Conservation (phyloP, 306 rosid genomes). For the Glycyrrhiza uralensis region DNA sequence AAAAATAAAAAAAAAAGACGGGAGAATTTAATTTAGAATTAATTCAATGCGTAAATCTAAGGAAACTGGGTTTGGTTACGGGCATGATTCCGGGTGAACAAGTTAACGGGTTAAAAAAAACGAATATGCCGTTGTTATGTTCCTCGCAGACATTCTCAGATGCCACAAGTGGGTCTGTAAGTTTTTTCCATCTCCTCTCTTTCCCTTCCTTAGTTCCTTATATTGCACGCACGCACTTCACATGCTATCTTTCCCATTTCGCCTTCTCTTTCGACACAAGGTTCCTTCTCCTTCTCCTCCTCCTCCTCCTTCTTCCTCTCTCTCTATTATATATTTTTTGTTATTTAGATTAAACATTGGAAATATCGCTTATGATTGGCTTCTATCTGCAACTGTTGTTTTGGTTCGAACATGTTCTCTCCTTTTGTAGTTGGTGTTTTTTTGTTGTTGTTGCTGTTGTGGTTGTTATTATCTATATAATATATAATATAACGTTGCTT, state of each 20-base stretch:
- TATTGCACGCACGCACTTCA: constrained; percentile 14
- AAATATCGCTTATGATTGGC: not conserved
- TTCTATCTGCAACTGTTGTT: not conserved
- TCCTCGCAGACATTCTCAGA: constrained; percentile 24
- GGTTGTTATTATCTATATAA: too few species aligned
- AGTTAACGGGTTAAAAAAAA: not conserved
- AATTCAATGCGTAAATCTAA: too few species aligned
- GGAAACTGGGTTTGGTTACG: not conserved
- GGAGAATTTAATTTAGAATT: too few species aligned
- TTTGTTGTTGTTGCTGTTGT: not conserved
- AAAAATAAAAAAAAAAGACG: too few species aligned
- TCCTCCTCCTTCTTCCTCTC: not conserved
- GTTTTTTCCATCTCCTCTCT: not conserved
- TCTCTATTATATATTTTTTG: not conserved
- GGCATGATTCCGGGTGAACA: not conserved
- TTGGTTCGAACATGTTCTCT: not conserved
- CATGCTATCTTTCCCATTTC: constrained; percentile 22
- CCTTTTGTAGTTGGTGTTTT: not conserved
- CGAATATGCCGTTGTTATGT: constrained; percentile 2
- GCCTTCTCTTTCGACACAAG: not conserved
- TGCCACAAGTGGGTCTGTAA: constrained; percentile 30
- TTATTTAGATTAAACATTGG: not conserved
- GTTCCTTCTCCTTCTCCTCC: not conserved
- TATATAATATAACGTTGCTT: too few species aligned
- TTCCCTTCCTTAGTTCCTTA: not conserved